Conservation (phyloP, 257 asterid species). For the Fraxinus anomala region DNA sequence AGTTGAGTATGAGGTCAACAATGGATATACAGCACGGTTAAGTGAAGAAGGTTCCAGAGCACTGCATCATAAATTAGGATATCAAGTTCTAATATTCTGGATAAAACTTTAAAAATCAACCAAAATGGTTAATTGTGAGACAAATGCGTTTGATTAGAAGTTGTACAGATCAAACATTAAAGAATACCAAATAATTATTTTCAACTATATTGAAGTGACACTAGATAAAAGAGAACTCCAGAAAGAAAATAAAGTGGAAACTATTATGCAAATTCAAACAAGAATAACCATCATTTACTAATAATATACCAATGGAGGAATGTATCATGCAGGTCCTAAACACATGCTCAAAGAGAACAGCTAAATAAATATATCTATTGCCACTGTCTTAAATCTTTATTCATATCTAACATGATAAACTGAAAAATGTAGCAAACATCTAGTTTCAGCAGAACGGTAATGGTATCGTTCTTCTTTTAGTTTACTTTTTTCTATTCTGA, state of each 20-base stretch:
- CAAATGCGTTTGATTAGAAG: not conserved
- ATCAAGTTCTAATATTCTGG: conserved; percentile 20
- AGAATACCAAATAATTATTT: conserved; percentile 2
- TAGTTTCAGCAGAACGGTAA: not conserved
- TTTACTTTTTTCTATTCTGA: not conserved
- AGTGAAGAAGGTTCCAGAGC: conserved; percentile 91
- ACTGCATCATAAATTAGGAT: conserved; percentile 58
- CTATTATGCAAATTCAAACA: not conserved
- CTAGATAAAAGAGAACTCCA: not conserved
- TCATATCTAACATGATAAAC: not conserved
- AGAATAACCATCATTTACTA: conserved; percentile 6
- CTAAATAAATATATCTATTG: conserved; percentile 2
- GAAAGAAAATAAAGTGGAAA: conserved; percentile 3
- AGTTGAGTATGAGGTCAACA: conserved; percentile 71
- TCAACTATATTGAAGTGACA: conserved; percentile 9
- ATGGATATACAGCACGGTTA: conserved; percentile 83
- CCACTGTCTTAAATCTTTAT: not conserved
- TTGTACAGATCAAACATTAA: not conserved
- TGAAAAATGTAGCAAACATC: not conserved
- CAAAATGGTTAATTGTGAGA: not conserved
- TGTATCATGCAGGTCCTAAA: not conserved
- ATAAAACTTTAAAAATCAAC: not conserved
- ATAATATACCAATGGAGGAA: conserved; percentile 10
- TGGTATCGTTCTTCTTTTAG: not conserved
- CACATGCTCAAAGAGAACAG: not conserved